These are phyloP conservation scores for Berkeleyomyces rouxiae DNA, from an alignment of 2,329 filamentous ascomycete genomes.

Conservation along the genomic window DNA sequence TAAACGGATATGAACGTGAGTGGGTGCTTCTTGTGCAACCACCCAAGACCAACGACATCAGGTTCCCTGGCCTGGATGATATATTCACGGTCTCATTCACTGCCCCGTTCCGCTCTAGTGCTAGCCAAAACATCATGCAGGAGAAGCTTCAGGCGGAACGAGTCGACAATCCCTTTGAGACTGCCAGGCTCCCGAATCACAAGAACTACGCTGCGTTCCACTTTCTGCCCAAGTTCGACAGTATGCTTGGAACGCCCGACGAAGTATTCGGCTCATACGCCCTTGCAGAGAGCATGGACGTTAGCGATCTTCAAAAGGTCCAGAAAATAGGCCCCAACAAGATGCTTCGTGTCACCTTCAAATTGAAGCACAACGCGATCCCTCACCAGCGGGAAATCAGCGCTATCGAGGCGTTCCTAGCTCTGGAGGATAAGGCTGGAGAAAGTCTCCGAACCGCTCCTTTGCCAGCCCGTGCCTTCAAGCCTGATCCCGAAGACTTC, in stretches of 20 bases:
- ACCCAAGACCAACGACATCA: not conserved
- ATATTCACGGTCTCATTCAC: not conserved
- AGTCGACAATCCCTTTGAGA: constrained; percentile 13
- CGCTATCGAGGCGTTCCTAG: constrained; percentile 11
- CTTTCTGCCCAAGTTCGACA: constrained; percentile 3
- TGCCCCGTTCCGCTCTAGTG: not conserved
- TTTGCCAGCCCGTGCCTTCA: not conserved
- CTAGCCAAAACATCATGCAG: not conserved
- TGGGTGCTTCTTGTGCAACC: constrained; percentile 13
- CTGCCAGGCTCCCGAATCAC: not conserved
- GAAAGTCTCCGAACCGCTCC: constrained; percentile 7
- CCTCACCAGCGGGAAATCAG: constrained; percentile 9
- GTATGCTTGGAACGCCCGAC: not conserved
- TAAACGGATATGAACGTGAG: constrained; percentile 4
- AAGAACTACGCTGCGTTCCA: constrained; percentile 7
- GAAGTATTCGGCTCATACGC: constrained; percentile 1
- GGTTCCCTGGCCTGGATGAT: constrained; percentile 12
- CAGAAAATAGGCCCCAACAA: not conserved
- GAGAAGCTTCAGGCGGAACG: not conserved
- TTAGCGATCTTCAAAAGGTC: not conserved
- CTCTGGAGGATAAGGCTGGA: not conserved
- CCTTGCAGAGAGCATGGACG: not conserved
- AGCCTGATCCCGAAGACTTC: not conserved
- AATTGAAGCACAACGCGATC: constrained; percentile 1
- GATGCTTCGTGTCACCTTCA: not conserved